Evolutionary conservation across 192 early-diverging fungal genomes (phyloP).

Genomic region (Umbelopsis ramanniana): DNA sequence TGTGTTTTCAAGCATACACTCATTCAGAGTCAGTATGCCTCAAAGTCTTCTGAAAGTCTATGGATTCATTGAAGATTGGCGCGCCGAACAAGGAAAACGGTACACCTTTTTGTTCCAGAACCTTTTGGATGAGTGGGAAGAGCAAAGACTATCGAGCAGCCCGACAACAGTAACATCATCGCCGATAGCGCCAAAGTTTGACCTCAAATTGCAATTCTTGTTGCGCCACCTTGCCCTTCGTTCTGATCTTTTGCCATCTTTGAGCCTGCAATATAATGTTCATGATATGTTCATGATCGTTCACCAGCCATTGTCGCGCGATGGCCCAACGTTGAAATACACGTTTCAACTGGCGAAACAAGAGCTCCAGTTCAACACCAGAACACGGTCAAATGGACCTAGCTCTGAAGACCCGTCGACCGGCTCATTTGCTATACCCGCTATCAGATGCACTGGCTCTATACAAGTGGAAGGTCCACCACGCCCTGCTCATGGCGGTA

Average conservation of each 20-base stretch:
- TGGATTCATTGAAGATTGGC: slow-evolving; percentile 79
- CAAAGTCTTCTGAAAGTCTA: slow-evolving; percentile 75
- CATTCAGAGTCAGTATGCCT: slow-evolving; percentile 52
- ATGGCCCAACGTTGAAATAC: slow-evolving; percentile 45
- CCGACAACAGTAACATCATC: not conserved
- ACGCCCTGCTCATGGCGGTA: slow-evolving; percentile 24
- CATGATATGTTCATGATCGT: slow-evolving; percentile 57
- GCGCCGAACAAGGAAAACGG: slow-evolving; percentile 59
- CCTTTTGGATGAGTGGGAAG: slow-evolving; percentile 70
- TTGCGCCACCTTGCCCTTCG: slow-evolving; percentile 59
- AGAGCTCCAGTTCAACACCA: slow-evolving; percentile 53
- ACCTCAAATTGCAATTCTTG: slow-evolving; percentile 66
- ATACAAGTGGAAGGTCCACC: slow-evolving; percentile 39
- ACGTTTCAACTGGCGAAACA: slow-evolving; percentile 56
- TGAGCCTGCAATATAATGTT: slow-evolving; percentile 62
- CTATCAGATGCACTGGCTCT: slow-evolving; percentile 52
- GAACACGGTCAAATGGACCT: not conserved
- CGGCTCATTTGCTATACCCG: slow-evolving; percentile 56
- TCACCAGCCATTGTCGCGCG: slow-evolving; percentile 45
- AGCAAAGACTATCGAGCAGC: slow-evolving; percentile 43
- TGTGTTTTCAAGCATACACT: slow-evolving; percentile 51
- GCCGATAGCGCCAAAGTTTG: slow-evolving; percentile 35
- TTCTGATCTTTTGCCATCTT: slow-evolving; percentile 67
- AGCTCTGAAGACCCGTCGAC: slow-evolving; percentile 16
- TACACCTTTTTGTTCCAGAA: slow-evolving; percentile 76